These are phyloP conservation scores for Galium porrigens DNA, from an alignment of 305 asterid genomes.

Conservation along the genomic window DNA sequence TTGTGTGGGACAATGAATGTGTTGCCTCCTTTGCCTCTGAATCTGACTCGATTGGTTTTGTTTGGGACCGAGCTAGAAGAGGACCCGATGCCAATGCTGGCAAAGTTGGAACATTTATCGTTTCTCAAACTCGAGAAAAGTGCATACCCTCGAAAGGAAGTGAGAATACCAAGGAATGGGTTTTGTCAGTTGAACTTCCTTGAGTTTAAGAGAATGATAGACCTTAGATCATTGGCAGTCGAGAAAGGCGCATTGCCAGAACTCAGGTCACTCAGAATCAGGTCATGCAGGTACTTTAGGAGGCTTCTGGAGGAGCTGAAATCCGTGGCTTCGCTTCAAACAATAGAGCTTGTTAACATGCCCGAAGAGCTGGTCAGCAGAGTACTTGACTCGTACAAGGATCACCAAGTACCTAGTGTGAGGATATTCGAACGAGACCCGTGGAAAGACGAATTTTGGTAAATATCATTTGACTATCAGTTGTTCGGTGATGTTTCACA, in stretches of 20 bases:
- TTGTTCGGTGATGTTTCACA: not conserved
- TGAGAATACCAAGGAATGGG: not conserved
- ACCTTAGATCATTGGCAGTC: not conserved
- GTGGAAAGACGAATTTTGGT: not conserved
- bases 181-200: not conserved
- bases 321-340: not conserved
- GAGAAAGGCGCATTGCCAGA: conserved; percentile 13
- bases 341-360: conserved; percentile 1
- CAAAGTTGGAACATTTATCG: not conserved
- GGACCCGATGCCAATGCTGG: conserved; percentile 8
- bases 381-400: not conserved
- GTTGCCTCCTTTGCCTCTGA: not conserved
- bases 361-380: not conserved
- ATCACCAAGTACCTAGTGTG: not conserved
- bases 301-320: conserved; percentile 6
- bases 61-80: not conserved
- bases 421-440: conserved; percentile 3
- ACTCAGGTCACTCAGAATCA: conserved; percentile 4
- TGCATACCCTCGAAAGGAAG: not conserved
- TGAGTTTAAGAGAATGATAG: not conserved
- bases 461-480: not conserved
- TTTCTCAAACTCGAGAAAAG: not conserved
- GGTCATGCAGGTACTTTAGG: not conserved
- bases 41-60: conserved; percentile 4
- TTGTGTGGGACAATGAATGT: not conserved